A percentile compares a stretch with the other conserved stretches of the same genome.
These are phyloP conservation scores for Fusarium phyllophilum DNA, from an alignment of 2,329 filamentous ascomycete genomes.

Conservation along the genomic window DNA sequence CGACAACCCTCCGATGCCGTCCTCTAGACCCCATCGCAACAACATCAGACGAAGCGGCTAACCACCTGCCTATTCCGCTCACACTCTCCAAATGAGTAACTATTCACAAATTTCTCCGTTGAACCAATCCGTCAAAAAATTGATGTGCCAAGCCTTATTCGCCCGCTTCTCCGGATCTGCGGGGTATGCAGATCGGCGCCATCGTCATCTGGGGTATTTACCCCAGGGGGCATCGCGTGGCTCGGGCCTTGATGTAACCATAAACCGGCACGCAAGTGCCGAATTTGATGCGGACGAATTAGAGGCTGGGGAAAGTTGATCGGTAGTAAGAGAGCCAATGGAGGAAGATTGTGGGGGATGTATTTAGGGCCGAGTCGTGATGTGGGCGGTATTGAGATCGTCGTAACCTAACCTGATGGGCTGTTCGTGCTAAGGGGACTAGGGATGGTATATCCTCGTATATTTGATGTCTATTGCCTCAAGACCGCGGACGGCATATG, in stretches of 20 bases:
- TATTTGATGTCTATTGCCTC: background rate
- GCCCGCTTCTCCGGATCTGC: constrained; percentile 10
- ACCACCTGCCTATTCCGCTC: background rate
- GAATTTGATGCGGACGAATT: constrained; percentile 22
- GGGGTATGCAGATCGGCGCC: constrained; percentile 8
- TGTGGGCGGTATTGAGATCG: background rate
- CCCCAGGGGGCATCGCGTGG: background rate
- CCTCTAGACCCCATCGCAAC: background rate
- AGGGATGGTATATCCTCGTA: background rate
- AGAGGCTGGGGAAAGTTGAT: background rate
- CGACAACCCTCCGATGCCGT: background rate
- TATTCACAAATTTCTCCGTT: background rate
- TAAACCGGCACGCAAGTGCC: constrained; percentile 11
- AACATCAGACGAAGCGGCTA: background rate
- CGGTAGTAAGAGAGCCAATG: background rate
- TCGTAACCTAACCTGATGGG: background rate
- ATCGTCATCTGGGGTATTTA: background rate
- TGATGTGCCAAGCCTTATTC: background rate
- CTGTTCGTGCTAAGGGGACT: background rate
- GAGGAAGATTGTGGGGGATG: background rate
- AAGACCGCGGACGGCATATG: background rate
- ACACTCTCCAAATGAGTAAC: background rate
- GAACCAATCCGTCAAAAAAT: background rate
- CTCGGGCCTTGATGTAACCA: constrained; percentile 3
- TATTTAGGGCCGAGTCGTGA: background rate